Evolutionary conservation across 1,139 yeast genomes (phyloP).

Genomic region (Scheffersomyces insectosa): DNA sequence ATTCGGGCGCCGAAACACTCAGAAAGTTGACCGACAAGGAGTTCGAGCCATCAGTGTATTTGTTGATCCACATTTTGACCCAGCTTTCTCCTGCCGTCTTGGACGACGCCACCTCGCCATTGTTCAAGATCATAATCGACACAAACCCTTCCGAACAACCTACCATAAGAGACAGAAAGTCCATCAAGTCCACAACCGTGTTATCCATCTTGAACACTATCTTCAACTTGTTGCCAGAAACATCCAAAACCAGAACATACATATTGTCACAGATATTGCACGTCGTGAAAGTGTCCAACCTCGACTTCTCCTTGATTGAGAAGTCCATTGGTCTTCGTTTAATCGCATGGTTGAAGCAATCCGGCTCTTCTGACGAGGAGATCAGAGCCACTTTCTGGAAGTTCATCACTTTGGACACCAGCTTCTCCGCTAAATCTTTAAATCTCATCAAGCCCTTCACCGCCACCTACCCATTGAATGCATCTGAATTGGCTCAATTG

Average conservation of each 20-base stretch:
- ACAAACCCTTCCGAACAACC: slow-evolving; percentile 41
- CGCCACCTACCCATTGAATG: slow-evolving; percentile 20
- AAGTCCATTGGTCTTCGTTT: slow-evolving; percentile 40
- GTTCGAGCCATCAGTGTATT: slow-evolving; percentile 48
- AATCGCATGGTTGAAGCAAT: slow-evolving; percentile 36
- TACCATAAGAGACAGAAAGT: slow-evolving; percentile 48
- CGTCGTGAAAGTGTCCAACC: slow-evolving; percentile 31
- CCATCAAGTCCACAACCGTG: slow-evolving; percentile 45
- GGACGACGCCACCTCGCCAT: slow-evolving; percentile 25
- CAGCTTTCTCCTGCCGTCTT: slow-evolving; percentile 33
- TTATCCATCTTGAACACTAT: slow-evolving; percentile 44
- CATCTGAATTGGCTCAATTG: slow-evolving; percentile 34
- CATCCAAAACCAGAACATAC: slow-evolving; percentile 33
- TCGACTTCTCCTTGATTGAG: slow-evolving; percentile 38
- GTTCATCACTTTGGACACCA: slow-evolving; percentile 37
- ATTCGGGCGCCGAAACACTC: slow-evolving; percentile 22
- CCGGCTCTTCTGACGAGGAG: slow-evolving; percentile 30
- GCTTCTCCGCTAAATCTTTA: slow-evolving; percentile 32
- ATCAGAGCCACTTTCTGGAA: slow-evolving; percentile 39
- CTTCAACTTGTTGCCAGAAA: slow-evolving; percentile 44
- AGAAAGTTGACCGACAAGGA: slow-evolving; percentile 44
- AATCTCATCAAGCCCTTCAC: slow-evolving; percentile 39
- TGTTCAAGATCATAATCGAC: slow-evolving; percentile 33
- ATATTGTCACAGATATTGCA: slow-evolving; percentile 35
- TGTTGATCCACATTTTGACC: slow-evolving; percentile 37